Evolutionary conservation across 2,329 filamentous ascomycete genomes (phyloP).

Genomic region (Aspergillus proliferans): DNA sequence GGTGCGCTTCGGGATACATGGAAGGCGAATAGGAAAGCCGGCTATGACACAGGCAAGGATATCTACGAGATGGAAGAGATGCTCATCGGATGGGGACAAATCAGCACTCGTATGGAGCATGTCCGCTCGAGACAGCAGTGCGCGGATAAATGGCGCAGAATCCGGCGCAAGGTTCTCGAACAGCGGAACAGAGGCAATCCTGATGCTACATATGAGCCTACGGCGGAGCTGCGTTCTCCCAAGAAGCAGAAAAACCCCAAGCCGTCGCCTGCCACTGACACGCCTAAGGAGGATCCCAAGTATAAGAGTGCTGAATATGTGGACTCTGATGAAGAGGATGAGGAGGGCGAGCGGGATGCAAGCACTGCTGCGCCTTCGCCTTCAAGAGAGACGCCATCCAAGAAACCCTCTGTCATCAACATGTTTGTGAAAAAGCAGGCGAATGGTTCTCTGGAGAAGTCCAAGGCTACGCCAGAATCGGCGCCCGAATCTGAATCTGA

Average conservation of each 20-base stretch:
- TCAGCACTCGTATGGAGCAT: conserved; percentile 25
- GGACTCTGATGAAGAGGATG: conserved; percentile 8
- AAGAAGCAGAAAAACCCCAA: conserved; percentile 1
- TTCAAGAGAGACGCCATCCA: neutral
- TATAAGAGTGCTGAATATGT: conserved; percentile 7
- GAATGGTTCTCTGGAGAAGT: neutral
- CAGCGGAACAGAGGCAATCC: conserved; percentile 17
- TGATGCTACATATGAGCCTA: conserved; percentile 21
- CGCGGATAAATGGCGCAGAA: conserved; percentile 35
- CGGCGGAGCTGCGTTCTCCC: conserved; percentile 1
- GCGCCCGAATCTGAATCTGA: neutral
- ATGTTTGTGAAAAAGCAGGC: neutral
- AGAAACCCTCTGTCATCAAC: neutral
- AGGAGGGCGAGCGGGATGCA: conserved; percentile 2
- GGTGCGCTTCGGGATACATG: conserved; percentile 21
- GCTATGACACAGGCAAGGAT: conserved; percentile 24
- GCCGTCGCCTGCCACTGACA: conserved; percentile 4
- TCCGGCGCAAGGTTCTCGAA: conserved; percentile 15
- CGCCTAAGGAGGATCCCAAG: conserved; percentile 1
- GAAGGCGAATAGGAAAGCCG: conserved; percentile 11
- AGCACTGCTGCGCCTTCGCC: neutral
- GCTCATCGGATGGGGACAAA: conserved; percentile 24
- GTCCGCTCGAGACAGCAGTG: conserved; percentile 34
- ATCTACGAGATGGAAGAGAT: conserved; percentile 32
- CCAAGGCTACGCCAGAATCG: neutral